Conservation (phyloP, 2,329 filamentous ascomycete species). For the Epichloe hybrida region DNA sequence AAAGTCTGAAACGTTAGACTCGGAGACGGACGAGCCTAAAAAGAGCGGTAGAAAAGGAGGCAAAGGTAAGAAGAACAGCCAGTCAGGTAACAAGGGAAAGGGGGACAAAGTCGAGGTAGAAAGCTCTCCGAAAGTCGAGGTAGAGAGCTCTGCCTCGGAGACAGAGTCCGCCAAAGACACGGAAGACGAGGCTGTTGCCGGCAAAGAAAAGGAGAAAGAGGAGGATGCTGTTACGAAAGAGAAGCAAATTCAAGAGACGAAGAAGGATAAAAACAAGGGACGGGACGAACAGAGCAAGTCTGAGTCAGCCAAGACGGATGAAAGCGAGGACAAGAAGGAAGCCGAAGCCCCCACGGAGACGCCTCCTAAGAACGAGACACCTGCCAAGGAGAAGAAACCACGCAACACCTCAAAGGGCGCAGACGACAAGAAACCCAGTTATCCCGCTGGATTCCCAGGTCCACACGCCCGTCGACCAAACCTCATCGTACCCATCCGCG, state of each 20-base stretch:
- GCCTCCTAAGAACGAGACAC: background rate
- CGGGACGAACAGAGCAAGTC: slow-evolving; percentile 5
- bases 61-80: slow-evolving; percentile 6
- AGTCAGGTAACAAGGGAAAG: slow-evolving; percentile 9
- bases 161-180: slow-evolving; percentile 12
- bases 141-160: slow-evolving; percentile 8
- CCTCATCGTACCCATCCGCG: slow-evolving; percentile 32
- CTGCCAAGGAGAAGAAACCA: slow-evolving; percentile 5
- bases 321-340: slow-evolving; percentile 4
- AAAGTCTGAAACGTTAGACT: background rate
- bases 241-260: slow-evolving; percentile 8
- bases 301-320: slow-evolving; percentile 7
- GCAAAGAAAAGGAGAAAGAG: slow-evolving; percentile 7
- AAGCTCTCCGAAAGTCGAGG: slow-evolving; percentile 4
- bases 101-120: slow-evolving; percentile 9
- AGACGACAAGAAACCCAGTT: slow-evolving; percentile 11
- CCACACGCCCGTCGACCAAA: slow-evolving; percentile 26
- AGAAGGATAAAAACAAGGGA: background rate
- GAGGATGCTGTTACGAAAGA: background rate
- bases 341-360: background rate
- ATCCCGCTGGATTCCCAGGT: slow-evolving; percentile 15
- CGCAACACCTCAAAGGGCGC: slow-evolving; percentile 1
- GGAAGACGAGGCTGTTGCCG: slow-evolving; percentile 6
- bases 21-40: slow-evolving; percentile 8
- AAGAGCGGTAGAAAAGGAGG: slow-evolving; percentile 9